Evolutionary conservation across 495 filamentous ascomycete genomes (phyloP).

Genomic region (Daldinia caldariorum): DNA sequence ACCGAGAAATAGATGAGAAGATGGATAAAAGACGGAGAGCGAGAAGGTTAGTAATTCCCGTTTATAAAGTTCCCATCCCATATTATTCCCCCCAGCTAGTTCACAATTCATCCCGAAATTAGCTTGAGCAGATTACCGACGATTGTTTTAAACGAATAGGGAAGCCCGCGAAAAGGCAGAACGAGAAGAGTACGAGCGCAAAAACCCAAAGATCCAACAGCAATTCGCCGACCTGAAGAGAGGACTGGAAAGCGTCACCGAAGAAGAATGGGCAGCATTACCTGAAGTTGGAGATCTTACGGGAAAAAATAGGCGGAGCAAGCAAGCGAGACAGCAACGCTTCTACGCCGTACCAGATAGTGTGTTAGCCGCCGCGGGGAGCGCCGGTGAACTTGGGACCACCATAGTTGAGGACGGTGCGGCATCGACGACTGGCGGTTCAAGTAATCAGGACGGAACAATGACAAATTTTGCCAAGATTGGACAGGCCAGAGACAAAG

Average conservation of each 20-base stretch:
- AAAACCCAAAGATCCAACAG: slow-evolving; percentile 98
- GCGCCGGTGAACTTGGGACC: slow-evolving; percentile 81
- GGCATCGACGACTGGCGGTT: slow-evolving; percentile 56
- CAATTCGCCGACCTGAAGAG: slow-evolving; percentile 97
- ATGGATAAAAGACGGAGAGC: slow-evolving; percentile 88
- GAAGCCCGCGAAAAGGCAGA: slow-evolving; percentile 94
- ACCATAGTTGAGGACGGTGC: slow-evolving; percentile 82
- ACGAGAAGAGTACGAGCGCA: slow-evolving; percentile 90
- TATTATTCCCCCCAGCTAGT: slow-evolving; percentile 44
- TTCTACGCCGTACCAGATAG: slow-evolving; percentile 98
- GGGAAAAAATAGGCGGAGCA: slow-evolving; percentile 85
- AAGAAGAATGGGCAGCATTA: slow-evolving; percentile 96
- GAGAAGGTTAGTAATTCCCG: slow-evolving; percentile 80
- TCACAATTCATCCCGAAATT: slow-evolving; percentile 76
- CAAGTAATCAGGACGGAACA: slow-evolving; percentile 74
- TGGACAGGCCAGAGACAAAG: slow-evolving; percentile 92
- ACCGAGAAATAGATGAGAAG: slow-evolving; percentile 92
- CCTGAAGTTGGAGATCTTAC: slow-evolving; percentile 97
- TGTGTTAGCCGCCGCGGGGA: slow-evolving; percentile 86
- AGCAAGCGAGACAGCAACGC: slow-evolving; percentile 81
- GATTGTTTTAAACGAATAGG: slow-evolving; percentile 71
- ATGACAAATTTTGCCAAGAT: slow-evolving; percentile 99
- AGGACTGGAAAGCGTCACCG: slow-evolving; percentile 84
- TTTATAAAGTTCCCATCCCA: slow-evolving; percentile 31
- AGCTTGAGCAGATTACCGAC: slow-evolving; percentile 90